Conservation (phyloP, 805 yeast species). For the Cyberlindnera maritima region DNA sequence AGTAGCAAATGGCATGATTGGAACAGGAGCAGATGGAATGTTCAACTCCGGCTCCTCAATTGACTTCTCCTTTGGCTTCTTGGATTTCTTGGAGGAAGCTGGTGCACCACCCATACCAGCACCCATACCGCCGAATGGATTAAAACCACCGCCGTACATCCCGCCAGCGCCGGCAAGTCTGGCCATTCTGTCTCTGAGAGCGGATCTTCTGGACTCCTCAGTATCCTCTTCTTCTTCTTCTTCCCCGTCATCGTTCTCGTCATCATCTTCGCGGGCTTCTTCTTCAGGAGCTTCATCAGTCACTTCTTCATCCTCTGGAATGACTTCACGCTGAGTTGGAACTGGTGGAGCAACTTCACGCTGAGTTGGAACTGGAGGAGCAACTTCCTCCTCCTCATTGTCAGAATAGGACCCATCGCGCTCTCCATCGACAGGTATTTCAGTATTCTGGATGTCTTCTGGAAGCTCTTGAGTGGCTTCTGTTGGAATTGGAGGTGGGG, state of each 20-base stretch:
- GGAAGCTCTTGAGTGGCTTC: background rate
- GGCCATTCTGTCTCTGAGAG: conserved; percentile 93
- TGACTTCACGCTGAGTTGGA: background rate
- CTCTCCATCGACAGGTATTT: conserved; percentile 17
- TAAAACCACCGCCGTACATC: conserved; percentile 24
- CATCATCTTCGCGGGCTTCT: conserved; percentile 24
- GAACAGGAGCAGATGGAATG: conserved; percentile 39
- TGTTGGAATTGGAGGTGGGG: background rate
- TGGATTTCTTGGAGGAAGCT: conserved; percentile 19
- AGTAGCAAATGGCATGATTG: conserved; percentile 50
- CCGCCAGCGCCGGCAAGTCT: conserved; percentile 73
- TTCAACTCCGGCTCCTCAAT: conserved; percentile 21
- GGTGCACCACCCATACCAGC: conserved; percentile 32
- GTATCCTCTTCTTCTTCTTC: conserved; percentile 65
- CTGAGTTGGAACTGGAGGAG: too few relatives aligned
- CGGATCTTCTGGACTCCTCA: conserved; percentile 72
- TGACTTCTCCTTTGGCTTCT: conserved; percentile 24
- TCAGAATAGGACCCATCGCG: conserved; percentile 38
- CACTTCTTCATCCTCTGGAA: conserved; percentile 12
- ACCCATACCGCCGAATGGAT: conserved; percentile 39
- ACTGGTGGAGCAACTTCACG: background rate
- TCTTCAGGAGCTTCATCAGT: conserved; percentile 19
- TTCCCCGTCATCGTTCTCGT: conserved; percentile 42
- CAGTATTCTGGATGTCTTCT: background rate
- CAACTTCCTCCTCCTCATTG: background rate